Conservation (phyloP, 352 stramenopile species). For the Globisporangium barbulae region DNA sequence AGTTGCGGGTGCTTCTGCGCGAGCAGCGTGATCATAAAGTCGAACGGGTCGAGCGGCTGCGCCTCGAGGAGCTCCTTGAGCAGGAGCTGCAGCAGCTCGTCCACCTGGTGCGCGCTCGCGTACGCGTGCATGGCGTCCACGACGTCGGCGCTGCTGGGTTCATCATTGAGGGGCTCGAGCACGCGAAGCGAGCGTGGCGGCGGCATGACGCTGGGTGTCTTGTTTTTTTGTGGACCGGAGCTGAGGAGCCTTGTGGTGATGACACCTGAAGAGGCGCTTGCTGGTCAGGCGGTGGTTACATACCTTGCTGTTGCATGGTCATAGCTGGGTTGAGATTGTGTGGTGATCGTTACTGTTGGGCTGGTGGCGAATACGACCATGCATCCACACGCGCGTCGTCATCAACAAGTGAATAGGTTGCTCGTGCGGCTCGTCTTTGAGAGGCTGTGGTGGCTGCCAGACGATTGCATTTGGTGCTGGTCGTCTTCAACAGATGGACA, state of each 20-base stretch:
- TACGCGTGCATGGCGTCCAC: conserved; percentile 61
- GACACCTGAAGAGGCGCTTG: background rate
- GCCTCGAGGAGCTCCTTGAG: conserved; percentile 52
- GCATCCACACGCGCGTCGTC: background rate
- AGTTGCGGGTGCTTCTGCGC: conserved; percentile 43
- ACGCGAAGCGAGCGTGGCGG: conserved; percentile 34
- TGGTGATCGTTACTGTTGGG: background rate
- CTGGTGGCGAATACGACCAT: background rate
- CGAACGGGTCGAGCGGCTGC: conserved; percentile 64
- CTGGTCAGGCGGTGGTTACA: conserved; percentile 2
- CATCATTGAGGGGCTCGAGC: conserved; percentile 22
- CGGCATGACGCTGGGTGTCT: conserved; percentile 14
- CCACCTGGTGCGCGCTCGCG: conserved; percentile 50
- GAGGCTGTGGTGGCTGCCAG: background rate
- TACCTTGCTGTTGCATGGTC: background rate
- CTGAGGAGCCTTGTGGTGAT: background rate
- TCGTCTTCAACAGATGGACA: conserved; percentile 6
- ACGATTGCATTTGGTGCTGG: background rate
- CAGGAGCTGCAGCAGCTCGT: conserved; percentile 62
- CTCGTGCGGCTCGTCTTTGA: background rate
- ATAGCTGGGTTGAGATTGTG: background rate
- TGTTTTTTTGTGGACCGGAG: background rate
- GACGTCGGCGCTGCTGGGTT: conserved; percentile 31
- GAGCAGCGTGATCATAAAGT: conserved; percentile 60
- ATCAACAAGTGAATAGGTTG: background rate